Evolutionary conservation across 1,139 yeast genomes (phyloP), one percentile per base, ranked within the genome.

Genomic region (Diutina ranongensis): DNA sequence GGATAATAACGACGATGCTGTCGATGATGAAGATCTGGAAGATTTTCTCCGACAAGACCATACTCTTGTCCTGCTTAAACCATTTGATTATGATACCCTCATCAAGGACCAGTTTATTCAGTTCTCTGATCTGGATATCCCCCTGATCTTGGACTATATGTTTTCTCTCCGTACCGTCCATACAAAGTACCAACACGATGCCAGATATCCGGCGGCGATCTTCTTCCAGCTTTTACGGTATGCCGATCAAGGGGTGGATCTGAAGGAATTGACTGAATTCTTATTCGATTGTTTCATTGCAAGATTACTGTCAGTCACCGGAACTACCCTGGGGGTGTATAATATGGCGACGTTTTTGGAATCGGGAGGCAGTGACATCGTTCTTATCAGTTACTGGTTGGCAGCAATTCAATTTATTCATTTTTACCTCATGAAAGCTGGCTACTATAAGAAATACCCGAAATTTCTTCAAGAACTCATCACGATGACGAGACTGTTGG

Each of bases 371-470:
- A 82, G 84, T 20, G 89, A 83, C 57, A 80, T 83, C 47, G 85
- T 83, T 9, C 60, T 73, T 34, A 71, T 80, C 48, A 80, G 89
- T 50, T 83, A 82, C 56, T 83, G 92, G 89, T 68, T 83, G 36
- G 74, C 87, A 3, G 78, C 78, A 12, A 57, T 81, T 40, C 83
- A 82, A 51, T 81, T 79, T 54, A 60, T 83, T 47, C 83, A 79
- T 56, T 83, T 78, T 56, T 83, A 80, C 57, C 59, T 83, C 35
- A 61, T 72, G 46, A 75, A 80, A 51, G 80, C 75, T 53, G 74
- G 70, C 8, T 68, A 81, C 46, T 79, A 78, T 58, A 54, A 60
- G 20, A 63, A 63, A 44, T 74, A 78, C 52, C 86, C 88, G 2
- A 58, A 63, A 27, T 65, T 80, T 35, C 59, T 83, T 45, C 87